Evolutionary conservation across 306 rosid genomes (phyloP), one percentile per base, ranked within the genome.

Genomic region (Lablab purpureus): DNA sequence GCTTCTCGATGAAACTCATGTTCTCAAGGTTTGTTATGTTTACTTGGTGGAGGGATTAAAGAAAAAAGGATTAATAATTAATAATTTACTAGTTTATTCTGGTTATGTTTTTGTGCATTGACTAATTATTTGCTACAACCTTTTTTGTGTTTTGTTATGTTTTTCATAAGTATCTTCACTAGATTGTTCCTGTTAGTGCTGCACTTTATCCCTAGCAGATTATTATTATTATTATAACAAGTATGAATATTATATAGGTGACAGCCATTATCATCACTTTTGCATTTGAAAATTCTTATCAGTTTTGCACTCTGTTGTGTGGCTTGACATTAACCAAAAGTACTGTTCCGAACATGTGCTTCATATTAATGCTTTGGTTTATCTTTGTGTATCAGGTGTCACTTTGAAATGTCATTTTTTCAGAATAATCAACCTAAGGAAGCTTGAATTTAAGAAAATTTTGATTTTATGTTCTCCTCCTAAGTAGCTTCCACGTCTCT

Each of bases 1-100:
- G 87, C 97, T 94, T 80, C 90, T 90, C 0, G 95, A 94, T 74
- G 97, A 89, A 74, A 86, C 96, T 77, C 82, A 50, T 75, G 89
- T 87, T 91, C 87, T 94, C 66, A 92, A 92, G 99, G 99, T 94
- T 60, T 45, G 83, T 14, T 67, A 18, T 28, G 3, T 52, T 71
- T 40, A 28, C 60, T n/a, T 81, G 21, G 4, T 1, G 46, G 18
- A 28, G 1, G 25, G 41, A 49, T 56, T 34, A 11, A 36, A 47
- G 15, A 15, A 9, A 23, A 10, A 21, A 43, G n/a, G n/a, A n/a
- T n/a, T n/a, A n/a, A n/a, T n/a, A 13, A 2, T 37, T 37, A 37
- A 4, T 74, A 59, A 32, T 32, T 76, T 21, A 18, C 25, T 34
- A 25, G 5, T 25, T 32, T n/a, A n/a, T 5, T 34, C 5, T 78